A percentile compares a stretch with the other conserved stretches of the same genome.
phyloP scores from a whole-genome alignment of 176 grass and related monocot species.

The Triticum urartu region DNA sequence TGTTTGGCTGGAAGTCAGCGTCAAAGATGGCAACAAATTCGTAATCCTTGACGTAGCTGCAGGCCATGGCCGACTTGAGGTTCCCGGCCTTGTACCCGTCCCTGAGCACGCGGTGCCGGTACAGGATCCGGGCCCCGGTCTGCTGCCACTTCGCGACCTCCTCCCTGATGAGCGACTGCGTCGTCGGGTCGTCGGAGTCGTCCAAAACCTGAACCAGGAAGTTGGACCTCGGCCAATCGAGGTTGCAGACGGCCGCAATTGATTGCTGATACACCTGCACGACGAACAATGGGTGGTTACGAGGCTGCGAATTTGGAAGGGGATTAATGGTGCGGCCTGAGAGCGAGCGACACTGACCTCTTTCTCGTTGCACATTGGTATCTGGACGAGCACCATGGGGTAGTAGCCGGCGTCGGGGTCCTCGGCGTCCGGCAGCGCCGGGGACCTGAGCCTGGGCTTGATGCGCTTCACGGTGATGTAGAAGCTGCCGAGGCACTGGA shows the following conservation, averaged over 20 bases:
- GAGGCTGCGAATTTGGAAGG: neutral
- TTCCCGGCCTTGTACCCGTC: conserved; percentile 99
- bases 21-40: conserved; percentile 98
- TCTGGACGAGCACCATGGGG: conserved; percentile 96
- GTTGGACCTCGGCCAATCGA: conserved; percentile 95
- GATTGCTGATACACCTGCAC: conserved; percentile 95
- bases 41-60: conserved; percentile 91
- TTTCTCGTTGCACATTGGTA: conserved; percentile 99
- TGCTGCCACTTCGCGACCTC: conserved; percentile 96
- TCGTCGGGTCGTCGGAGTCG: conserved; percentile 82
- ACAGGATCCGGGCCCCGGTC: conserved; percentile 80
- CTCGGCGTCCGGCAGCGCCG: conserved; percentile 43
- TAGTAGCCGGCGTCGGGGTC: conserved; percentile 66
- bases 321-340: neutral
- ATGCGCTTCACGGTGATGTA: conserved; percentile 84
- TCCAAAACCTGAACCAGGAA: conserved; percentile 96
- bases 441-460: conserved; percentile 59
- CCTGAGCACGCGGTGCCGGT: conserved; percentile 79
- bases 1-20: conserved; percentile 91
- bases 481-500: conserved; percentile 88
- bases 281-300: conserved; percentile 31
- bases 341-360: conserved; percentile 51
- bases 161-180: conserved; percentile 75
- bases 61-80: conserved; percentile 94
- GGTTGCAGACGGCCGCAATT: conserved; percentile 94